Conservation (phyloP, 163 green algal genomes). For the Chloroidium sp. region DNA sequence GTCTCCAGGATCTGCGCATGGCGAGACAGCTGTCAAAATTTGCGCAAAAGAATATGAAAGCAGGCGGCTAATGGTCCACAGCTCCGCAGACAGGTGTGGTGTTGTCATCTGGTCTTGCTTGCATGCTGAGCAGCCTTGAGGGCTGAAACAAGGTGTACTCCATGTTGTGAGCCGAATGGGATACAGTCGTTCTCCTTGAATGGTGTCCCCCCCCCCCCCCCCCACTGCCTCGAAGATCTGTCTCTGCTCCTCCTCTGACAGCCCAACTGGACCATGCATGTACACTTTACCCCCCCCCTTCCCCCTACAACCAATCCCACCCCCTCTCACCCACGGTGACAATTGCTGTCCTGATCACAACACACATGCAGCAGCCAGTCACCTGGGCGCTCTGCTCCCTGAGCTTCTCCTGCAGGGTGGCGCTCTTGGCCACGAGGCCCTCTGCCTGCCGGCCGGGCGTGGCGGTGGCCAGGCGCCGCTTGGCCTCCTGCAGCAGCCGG, state of each 20-base stretch:
- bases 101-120: background rate
- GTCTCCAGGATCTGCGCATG: conserved; percentile 22
- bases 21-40: background rate
- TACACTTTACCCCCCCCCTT: background rate
- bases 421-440: conserved; percentile 7
- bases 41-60: background rate
- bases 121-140: no score
- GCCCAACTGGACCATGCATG: background rate
- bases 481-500: conserved; percentile 54
- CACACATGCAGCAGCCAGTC: background rate
- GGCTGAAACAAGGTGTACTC: no score
- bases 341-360: background rate
- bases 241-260: background rate
- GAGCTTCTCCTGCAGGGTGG: conserved; percentile 28
- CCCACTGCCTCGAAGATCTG: no score
- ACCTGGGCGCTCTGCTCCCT: conserved; percentile 32
- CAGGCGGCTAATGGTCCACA: background rate
- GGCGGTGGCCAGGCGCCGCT: conserved; percentile 40
- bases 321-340: background rate
- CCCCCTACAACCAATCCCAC: background rate
- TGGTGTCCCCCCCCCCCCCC: no score
- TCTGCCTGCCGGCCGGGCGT: no score
- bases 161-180: no score
- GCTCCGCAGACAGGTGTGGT: background rate
- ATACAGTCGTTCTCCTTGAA: no score